These are phyloP conservation scores for Globisporangium spinosum DNA, from an alignment of 352 stramenopile species.

Conservation along the genomic window DNA sequence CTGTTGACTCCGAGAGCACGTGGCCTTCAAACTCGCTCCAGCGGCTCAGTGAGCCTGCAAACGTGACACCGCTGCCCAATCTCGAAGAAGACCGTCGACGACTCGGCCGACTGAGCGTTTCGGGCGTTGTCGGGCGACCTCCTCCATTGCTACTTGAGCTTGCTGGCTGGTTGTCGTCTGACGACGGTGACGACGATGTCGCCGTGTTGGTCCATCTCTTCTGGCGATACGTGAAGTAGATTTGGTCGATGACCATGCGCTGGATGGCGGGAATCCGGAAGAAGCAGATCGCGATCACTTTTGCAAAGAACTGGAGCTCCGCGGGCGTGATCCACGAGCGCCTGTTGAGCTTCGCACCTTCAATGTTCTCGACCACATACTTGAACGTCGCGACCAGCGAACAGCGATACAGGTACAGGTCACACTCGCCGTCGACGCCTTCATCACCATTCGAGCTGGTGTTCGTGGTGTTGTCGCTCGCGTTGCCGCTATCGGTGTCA, in stretches of 20 bases:
- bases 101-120: background rate
- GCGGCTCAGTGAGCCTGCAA: constrained; percentile 43
- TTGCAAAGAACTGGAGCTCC: constrained; percentile 64
- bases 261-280: constrained; percentile 60
- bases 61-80: constrained; percentile 50
- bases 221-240: constrained; percentile 45
- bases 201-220: constrained; percentile 47
- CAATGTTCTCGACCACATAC: constrained; percentile 60
- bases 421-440: constrained; percentile 39
- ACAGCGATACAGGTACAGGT: constrained; percentile 64
- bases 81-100: constrained; percentile 38
- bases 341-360: constrained; percentile 34
- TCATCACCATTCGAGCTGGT: constrained; percentile 24
- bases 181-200: background rate
- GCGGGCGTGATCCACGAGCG: constrained; percentile 52
- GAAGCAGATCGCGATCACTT: constrained; percentile 66
- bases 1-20: constrained; percentile 25
- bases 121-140: background rate
- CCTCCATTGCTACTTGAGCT: background rate
- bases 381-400: constrained; percentile 77
- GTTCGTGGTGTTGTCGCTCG: constrained; percentile 7
- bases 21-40: constrained; percentile 61
- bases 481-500: constrained; percentile 12
- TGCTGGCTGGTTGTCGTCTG: background rate
- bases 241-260: constrained; percentile 43